Evolutionary conservation across 2,329 filamentous ascomycete genomes (phyloP).

Genomic region (Mycosphaerella sp.): DNA sequence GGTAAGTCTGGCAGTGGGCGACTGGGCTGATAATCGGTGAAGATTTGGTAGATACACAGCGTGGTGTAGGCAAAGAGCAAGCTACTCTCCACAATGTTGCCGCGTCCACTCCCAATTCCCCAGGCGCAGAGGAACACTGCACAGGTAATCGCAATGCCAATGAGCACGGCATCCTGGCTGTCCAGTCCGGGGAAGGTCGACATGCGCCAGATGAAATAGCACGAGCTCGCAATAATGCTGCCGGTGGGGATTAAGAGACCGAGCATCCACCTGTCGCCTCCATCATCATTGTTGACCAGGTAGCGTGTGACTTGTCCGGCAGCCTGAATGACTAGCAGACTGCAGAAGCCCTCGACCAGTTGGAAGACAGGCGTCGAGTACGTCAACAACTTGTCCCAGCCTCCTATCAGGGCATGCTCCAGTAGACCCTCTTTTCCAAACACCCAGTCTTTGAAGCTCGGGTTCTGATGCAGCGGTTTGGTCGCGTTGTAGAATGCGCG

Average conservation of each 20-base stretch:
- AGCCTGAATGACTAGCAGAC: conserved; percentile 88
- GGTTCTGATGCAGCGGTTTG: conserved; percentile 41
- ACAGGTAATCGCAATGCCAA: conserved; percentile 86
- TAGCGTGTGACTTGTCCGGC: conserved; percentile 90
- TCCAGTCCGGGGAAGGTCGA: conserved; percentile 88
- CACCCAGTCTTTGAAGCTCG: conserved; percentile 73
- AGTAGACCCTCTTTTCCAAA: conserved; percentile 80
- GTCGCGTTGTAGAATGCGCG: conserved; percentile 42
- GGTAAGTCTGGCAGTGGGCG: conserved; percentile 42
- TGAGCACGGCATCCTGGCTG: conserved; percentile 86
- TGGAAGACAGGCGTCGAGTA: conserved; percentile 96
- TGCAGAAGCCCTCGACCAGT: conserved; percentile 92
- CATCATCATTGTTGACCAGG: conserved; percentile 79
- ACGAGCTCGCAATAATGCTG: conserved; percentile 83
- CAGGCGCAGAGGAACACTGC: conserved; percentile 88
- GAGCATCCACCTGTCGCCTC: conserved; percentile 97
- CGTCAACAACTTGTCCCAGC: conserved; percentile 79
- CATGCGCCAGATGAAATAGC: conserved; percentile 95
- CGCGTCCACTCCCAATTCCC: conserved; percentile 87
- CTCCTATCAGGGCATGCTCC: conserved; percentile 71
- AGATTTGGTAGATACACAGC: conserved; percentile 98
- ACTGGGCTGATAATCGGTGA: conserved; percentile 92
- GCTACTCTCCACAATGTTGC: conserved; percentile 92
- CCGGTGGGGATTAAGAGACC: conserved; percentile 79
- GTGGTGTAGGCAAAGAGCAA: conserved; percentile 94